Evolutionary conservation across 768 basidiomycete genomes (phyloP).

Genomic region (Heimioporus sp.): DNA sequence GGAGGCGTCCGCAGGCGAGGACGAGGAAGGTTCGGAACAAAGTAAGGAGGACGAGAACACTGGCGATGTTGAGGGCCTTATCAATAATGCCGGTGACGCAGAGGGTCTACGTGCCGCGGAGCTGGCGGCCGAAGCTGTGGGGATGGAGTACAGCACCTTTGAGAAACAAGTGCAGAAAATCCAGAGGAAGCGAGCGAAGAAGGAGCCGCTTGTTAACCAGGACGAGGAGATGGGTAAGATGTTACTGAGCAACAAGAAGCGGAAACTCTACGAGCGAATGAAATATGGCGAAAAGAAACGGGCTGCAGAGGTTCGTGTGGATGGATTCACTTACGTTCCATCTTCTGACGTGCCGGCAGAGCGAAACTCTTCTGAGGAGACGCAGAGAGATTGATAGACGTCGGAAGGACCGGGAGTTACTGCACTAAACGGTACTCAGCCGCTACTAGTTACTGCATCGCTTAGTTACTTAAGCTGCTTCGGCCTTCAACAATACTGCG

Average conservation of each 20-base stretch:
- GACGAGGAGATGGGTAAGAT: slow-evolving; percentile 90
- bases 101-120: slow-evolving; percentile 82
- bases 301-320: slow-evolving; percentile 65
- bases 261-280: slow-evolving; percentile 92
- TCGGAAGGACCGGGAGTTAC: slow-evolving; percentile 24
- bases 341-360: slow-evolving; percentile 40
- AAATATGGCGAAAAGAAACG: slow-evolving; percentile 82
- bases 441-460: no score
- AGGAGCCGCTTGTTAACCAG: slow-evolving; percentile 36
- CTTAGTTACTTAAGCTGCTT: slow-evolving; percentile 10
- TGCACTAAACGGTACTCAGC: no score
- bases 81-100: slow-evolving; percentile 48
- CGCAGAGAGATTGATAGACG: slow-evolving; percentile 48
- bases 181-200: slow-evolving; percentile 37
- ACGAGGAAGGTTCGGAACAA: slow-evolving; percentile 22
- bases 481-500: neutral
- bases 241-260: slow-evolving; percentile 95
- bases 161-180: slow-evolving; percentile 71
- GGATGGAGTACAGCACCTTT: slow-evolving; percentile 76
- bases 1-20: slow-evolving; percentile 29
- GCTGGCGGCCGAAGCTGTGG: slow-evolving; percentile 87
- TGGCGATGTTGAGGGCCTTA: slow-evolving; percentile 28
- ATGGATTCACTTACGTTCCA: neutral
- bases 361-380: slow-evolving; percentile 57
- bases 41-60: slow-evolving; percentile 27